A percentile compares a stretch with the other conserved stretches of the same genome.
phyloP scores from a whole-genome alignment of 164 flowering plant genomes.

The Brasenia schreberi region DNA sequence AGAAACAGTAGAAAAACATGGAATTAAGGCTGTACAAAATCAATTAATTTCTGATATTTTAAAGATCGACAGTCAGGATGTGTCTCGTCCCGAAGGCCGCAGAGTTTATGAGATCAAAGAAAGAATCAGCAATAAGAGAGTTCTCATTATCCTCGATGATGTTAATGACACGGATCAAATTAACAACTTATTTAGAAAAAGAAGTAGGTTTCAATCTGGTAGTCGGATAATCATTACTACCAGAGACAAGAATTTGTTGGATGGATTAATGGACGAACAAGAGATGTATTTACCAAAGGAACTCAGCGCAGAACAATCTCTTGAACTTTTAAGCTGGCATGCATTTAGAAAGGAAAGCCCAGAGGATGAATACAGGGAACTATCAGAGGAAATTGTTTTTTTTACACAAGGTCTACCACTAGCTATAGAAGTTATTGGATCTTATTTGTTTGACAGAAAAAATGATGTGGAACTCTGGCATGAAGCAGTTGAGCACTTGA shows the following conservation, averaged over 20 bases:
- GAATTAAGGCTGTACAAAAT: not conserved
- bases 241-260: conserved; percentile 3
- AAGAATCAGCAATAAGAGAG: not conserved
- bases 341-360: conserved; percentile 1
- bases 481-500: not conserved
- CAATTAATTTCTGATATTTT: conserved; percentile 8
- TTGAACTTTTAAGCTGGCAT: not conserved
- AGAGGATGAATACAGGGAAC: not conserved
- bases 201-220: not conserved
- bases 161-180: not conserved
- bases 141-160: conserved; percentile 2
- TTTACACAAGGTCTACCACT: conserved; percentile 7
- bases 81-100: not conserved
- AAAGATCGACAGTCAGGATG: not conserved
- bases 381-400: not conserved
- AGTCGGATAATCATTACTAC: conserved; percentile 7
- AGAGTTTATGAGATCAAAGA: not conserved
- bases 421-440: conserved; percentile 8
- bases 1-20: not conserved
- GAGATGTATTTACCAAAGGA: not conserved
- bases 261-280: not conserved
- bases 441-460: not conserved
- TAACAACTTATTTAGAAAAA: not conserved
- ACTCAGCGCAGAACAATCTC: not conserved
- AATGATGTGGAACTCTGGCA: conserved; percentile 5